These are phyloP conservation scores for Seiridium cupressi DNA, from an alignment of 2,329 filamentous ascomycete genomes.

Conservation along the genomic window DNA sequence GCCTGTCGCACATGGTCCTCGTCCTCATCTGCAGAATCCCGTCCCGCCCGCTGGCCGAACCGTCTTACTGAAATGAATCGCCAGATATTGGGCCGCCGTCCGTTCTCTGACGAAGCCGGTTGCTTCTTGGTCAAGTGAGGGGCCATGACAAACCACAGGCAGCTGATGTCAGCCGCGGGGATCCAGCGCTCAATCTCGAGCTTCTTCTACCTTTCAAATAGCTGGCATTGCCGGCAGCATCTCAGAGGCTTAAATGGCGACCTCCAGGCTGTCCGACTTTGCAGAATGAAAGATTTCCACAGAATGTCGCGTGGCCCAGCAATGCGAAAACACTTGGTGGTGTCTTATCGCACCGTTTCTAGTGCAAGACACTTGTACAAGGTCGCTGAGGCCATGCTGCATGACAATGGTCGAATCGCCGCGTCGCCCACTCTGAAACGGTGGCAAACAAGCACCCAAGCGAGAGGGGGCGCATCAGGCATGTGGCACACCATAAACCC, in stretches of 20 bases:
- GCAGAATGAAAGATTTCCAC: too few species aligned
- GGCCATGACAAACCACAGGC: background rate
- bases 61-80: slow-evolving; percentile 2
- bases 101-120: background rate
- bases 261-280: too few species aligned
- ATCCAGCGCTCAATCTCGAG: background rate
- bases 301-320: too few species aligned
- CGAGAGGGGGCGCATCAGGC: background rate
- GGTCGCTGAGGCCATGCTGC: background rate
- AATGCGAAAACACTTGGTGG: background rate
- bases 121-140: slow-evolving; percentile 4
- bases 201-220: background rate
- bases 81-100: slow-evolving; percentile 5
- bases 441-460: slow-evolving; percentile 1
- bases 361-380: background rate
- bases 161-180: background rate
- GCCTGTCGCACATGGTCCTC: background rate
- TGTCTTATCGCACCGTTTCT: background rate
- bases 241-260: too few species aligned
- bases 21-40: slow-evolving; percentile 2
- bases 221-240: background rate
- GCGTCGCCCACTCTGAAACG: slow-evolving; percentile 6
- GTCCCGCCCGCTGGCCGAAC: background rate
- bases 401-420: slow-evolving; percentile 2
- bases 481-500: background rate